Evolutionary conservation across 345 rosid species (phyloP).

Genomic region (Eucalyptus paniculata): DNA sequence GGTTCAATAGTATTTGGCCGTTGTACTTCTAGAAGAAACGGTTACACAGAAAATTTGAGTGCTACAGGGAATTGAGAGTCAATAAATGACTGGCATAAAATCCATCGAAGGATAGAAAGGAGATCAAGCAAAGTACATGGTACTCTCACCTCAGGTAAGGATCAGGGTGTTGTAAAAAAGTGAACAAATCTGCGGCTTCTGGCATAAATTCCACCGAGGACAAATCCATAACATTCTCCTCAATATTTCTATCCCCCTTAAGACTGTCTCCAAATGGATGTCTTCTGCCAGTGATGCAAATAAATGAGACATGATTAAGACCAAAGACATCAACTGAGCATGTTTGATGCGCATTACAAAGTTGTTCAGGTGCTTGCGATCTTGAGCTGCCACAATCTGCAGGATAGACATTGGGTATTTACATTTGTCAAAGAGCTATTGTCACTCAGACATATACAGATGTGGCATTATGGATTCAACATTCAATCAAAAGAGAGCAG

Average conservation of each 20-base stretch:
- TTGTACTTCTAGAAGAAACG: neutral
- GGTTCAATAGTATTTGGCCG: neutral
- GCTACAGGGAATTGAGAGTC: neutral
- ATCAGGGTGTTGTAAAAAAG: slow-evolving; percentile 40
- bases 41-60: neutral
- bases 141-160: slow-evolving; percentile 58
- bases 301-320: slow-evolving; percentile 75
- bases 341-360: slow-evolving; percentile 73
- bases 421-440: neutral
- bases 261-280: slow-evolving; percentile 83
- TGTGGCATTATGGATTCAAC: neutral
- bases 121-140: neutral
- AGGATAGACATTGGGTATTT: neutral
- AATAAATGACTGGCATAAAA: neutral
- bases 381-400: slow-evolving; percentile 94
- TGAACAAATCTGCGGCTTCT: slow-evolving; percentile 69
- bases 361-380: slow-evolving; percentile 97
- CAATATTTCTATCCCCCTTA: slow-evolving; percentile 77
- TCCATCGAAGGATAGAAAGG: neutral
- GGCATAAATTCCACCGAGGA: slow-evolving; percentile 51
- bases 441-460: neutral
- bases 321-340: slow-evolving; percentile 80
- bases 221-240: slow-evolving; percentile 50
- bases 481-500: neutral
- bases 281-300: slow-evolving; percentile 62